phyloP scores from a whole-genome alignment of 2,329 filamentous ascomycete species.

The Mariannaea sp. region DNA sequence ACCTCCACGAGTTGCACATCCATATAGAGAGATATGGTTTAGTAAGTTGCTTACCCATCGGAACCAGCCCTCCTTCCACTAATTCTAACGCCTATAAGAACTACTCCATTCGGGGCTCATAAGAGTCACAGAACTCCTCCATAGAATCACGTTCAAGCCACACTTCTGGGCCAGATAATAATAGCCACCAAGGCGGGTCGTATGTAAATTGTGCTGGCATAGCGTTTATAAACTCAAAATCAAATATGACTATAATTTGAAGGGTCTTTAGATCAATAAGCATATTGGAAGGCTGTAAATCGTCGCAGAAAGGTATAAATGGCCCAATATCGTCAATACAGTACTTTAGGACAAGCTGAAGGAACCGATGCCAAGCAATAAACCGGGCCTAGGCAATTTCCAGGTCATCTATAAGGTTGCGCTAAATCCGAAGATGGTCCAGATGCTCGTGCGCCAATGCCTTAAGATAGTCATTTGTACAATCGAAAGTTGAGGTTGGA shows the following conservation, averaged over 20 bases:
- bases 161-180: conserved; percentile 34
- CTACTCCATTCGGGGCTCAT: conserved; percentile 43
- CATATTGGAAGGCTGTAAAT: conserved; percentile 46
- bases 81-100: conserved; percentile 43
- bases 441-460: conserved; percentile 36
- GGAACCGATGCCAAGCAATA: conserved; percentile 42
- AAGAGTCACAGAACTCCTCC: conserved; percentile 34
- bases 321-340: conserved; percentile 39
- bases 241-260: conserved; percentile 44
- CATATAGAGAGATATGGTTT: conserved; percentile 3
- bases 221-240: conserved; percentile 49
- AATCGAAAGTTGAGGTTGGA: conserved; percentile 38
- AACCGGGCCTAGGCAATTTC: conserved; percentile 38
- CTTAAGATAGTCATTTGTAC: conserved; percentile 40
- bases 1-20: conserved; percentile 25
- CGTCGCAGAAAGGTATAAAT: conserved; percentile 47
- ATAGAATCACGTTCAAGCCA: conserved; percentile 31
- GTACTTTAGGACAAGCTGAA: conserved; percentile 40
- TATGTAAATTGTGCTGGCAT: conserved; percentile 47
- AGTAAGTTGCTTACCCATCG: background rate
- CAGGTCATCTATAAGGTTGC: conserved; percentile 39
- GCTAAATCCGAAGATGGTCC: conserved; percentile 38
- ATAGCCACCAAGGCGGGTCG: conserved; percentile 48
- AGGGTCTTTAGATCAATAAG: conserved; percentile 44
- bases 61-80: conserved; percentile 28